Percentiles rank a stretch among this genome's conserved stretches.
Conservation (phyloP, 768 basidiomycete species). For the Omphalotus guepiniiformis region DNA sequence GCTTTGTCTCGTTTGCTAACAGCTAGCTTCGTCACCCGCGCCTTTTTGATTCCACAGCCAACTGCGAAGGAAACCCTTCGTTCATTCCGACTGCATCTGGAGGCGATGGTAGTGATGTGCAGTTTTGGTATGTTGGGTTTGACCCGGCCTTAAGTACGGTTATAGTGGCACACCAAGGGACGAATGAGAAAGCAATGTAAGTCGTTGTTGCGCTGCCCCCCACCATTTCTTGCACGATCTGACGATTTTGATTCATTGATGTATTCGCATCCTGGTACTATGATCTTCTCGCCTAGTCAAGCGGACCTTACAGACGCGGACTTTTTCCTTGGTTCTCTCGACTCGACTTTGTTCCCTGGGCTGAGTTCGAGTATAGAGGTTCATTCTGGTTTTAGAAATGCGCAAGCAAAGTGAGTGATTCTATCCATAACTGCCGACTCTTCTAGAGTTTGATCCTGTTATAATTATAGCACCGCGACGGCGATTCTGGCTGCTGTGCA, state of each 20-base stretch:
- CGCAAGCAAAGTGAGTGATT: conserved; percentile 34
- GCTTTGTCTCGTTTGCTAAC: not conserved
- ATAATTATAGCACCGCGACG: conserved; percentile 32
- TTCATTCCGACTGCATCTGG: conserved; percentile 49
- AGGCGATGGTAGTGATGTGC: conserved; percentile 37
- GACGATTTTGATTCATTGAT: not conserved
- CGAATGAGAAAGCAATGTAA: conserved; percentile 22
- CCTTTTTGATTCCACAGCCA: conserved; percentile 25
- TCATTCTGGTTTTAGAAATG: conserved; percentile 40
- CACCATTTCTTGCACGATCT: not conserved
- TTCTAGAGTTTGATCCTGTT: not conserved
- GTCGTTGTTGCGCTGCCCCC: not conserved
- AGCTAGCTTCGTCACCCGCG: not conserved
- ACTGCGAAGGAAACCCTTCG: conserved; percentile 41
- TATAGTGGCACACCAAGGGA: conserved; percentile 20
- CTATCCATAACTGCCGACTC: not conserved
- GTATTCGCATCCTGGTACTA: not conserved
- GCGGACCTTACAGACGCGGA: conserved; percentile 36
- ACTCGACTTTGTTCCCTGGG: conserved; percentile 40
- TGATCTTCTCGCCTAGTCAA: no score
- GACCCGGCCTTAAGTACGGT: conserved; percentile 27
- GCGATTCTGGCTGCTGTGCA: conserved; percentile 36
- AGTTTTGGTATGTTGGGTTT: conserved; percentile 46
- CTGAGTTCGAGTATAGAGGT: conserved; percentile 33
- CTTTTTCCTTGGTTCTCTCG: conserved; percentile 26